Conservation (phyloP, 257 asterid genomes). For the Solanum ossicruentum region DNA sequence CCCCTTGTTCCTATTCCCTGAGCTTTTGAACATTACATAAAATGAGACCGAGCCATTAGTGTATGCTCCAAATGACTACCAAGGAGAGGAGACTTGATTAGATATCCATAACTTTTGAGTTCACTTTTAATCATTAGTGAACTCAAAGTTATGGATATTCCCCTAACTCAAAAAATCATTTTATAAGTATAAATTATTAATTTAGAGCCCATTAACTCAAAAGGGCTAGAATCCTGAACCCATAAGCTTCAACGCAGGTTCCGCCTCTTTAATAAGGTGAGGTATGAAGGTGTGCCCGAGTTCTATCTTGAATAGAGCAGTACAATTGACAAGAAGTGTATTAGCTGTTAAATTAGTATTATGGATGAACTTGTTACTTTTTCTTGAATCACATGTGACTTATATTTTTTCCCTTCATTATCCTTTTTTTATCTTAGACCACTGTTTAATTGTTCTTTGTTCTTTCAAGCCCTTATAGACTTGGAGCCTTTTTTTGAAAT, state of each 20-base stretch:
- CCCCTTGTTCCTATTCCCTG: too few species aligned
- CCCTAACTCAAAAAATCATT: not conserved
- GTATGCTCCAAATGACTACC: too few species aligned
- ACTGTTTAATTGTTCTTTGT: not conserved
- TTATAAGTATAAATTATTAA: not conserved
- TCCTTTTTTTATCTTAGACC: not conserved
- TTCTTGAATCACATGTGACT: not conserved
- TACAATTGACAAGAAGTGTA: not conserved
- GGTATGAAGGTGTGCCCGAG: not conserved
- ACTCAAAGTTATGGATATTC: too few species aligned
- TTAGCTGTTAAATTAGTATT: not conserved
- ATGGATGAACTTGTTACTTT: not conserved
- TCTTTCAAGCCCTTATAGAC: not conserved
- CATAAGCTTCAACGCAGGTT: not conserved
- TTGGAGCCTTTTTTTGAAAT: not conserved
- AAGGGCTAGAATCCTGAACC: not conserved
- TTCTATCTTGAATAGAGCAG: not conserved
- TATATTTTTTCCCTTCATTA: not conserved
- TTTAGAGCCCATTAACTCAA: not conserved
- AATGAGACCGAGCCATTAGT: too few species aligned
- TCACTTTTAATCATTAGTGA: too few species aligned
- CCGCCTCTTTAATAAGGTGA: not conserved
- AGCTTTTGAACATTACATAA: too few species aligned
- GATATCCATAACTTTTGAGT: too few species aligned
- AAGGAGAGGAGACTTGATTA: too few species aligned